Evolutionary conservation across 2,329 filamentous ascomycete genomes (phyloP), one percentile per base, ranked within the genome.

Genomic region (Penicillium sp.): DNA sequence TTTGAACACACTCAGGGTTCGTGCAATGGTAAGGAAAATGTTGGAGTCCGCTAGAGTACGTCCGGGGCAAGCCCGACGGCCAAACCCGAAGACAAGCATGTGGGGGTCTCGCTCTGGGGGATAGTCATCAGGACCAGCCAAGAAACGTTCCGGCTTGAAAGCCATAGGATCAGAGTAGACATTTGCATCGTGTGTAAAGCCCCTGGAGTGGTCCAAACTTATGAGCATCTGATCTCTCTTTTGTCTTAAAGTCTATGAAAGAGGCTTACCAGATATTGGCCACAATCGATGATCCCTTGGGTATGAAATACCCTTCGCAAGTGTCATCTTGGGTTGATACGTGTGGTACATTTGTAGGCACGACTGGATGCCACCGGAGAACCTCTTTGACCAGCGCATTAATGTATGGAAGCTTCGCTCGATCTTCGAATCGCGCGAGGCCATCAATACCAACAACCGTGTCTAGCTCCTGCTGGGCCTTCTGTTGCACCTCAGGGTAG

Each of bases 401-500:
- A n/a, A 74, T 63, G 42, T 72, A 75, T 0, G 72, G 73, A 6
- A 77, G 66, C 10, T 62, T 43, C 3, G 62, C 50, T 14, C 64
- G 74, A 44, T 80, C 79, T 2, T 68, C 58, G n/a, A 53, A 31
- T 9, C 16, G 33, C 1, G 45, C 50, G 16, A 57, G 21, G 2
- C 23, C 44, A 37, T 44, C 7, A 7, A n/a, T n/a, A 5, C 50
- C 55, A 37, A 57, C 37, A 23, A 57, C 45, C 4, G 49, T 19
- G 56, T 78, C 75, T 10, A 78, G 64, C 55, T 77, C 73, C 21
- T 67, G 65, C 16, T 81, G 76, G 0, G 78, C 78, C 59, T 81
- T 82, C 1, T 77, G 78, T 23, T 83, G 76, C 27, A 81, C 80
- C 21, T 78, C 76, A 0, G 77, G 78, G 19, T 80, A 81, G 26